A percentile compares a stretch with the other conserved stretches of the same genome.
phyloP scores from a whole-genome alignment of 2,329 filamentous ascomycete species.

The Fusarium brevicatenulatum region DNA sequence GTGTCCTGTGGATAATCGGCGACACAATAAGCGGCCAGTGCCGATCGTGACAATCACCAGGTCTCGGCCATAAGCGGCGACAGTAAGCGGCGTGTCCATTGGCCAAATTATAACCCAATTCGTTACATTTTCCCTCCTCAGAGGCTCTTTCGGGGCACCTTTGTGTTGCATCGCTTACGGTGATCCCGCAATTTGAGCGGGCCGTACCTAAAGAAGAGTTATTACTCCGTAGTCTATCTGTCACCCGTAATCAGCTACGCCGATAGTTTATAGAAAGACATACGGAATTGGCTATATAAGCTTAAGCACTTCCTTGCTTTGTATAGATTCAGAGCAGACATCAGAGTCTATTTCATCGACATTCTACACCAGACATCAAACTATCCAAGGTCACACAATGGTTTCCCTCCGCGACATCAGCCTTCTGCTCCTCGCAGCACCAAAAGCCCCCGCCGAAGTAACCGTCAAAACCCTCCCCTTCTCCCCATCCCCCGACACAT shows the following conservation, averaged over 20 bases:
- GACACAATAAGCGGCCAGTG: background rate
- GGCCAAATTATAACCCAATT: background rate
- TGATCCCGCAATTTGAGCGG: background rate
- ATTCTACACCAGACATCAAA: background rate
- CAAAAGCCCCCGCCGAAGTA: background rate
- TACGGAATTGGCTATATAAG: too few relatives aligned
- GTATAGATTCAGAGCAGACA: rapidly evolving
- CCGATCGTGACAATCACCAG: rapidly evolving
- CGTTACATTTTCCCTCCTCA: rapidly evolving
- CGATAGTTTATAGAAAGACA: too few relatives aligned
- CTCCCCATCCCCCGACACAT: background rate
- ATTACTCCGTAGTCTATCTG: background rate
- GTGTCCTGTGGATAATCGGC: rapidly evolving
- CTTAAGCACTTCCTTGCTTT: rapidly evolving
- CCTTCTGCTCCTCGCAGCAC: background rate
- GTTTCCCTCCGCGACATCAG: background rate
- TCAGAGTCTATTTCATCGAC: background rate
- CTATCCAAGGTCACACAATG: background rate
- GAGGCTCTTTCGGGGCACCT: background rate
- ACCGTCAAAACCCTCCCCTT: background rate
- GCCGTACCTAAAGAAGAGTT: background rate
- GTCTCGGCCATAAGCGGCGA: background rate
- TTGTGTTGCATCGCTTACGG: background rate
- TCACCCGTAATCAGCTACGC: too few relatives aligned
- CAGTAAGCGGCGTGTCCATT: background rate